Conservation (phyloP, 306 rosid genomes). For the Lathyrus oleraceus region DNA sequence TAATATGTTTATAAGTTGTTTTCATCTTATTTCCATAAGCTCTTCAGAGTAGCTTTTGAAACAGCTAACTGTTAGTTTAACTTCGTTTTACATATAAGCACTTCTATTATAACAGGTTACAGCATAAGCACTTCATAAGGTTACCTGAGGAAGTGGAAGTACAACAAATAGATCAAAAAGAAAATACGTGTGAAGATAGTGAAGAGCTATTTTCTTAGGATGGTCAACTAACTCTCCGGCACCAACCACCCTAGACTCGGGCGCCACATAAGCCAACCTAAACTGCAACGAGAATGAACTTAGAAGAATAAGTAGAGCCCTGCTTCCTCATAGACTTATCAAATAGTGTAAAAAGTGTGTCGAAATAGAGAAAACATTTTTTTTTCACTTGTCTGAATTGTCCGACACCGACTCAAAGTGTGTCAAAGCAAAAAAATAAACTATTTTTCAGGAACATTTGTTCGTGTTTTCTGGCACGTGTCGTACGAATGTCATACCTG, state of each 20-base stretch:
- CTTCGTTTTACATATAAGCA: not conserved
- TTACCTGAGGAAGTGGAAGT: conserved; percentile 90
- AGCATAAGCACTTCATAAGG: not conserved
- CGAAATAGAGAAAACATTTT: no score
- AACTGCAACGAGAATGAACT: conserved; percentile 57
- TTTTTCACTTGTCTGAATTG: no score
- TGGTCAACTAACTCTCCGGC: conserved; percentile 87
- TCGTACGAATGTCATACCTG: conserved; percentile 48
- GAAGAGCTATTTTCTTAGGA: conserved; percentile 69
- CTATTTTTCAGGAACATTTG: no score
- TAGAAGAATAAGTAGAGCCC: conserved; percentile 10
- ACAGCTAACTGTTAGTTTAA: not conserved
- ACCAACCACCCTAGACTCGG: conserved; percentile 82
- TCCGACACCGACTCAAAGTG: no score
- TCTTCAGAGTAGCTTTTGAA: not conserved
- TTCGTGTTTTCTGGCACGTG: no score
- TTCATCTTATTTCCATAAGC: not conserved
- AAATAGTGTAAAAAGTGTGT: no score
- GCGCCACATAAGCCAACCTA: conserved; percentile 91
- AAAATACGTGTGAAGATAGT: conserved; percentile 63
- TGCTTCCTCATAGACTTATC: not conserved
- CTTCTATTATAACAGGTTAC: not conserved
- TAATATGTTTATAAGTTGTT: not conserved
- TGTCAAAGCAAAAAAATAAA: no score
- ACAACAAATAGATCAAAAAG: conserved; percentile 62